Evolutionary conservation across 805 yeast genomes (phyloP).

Genomic region (Spathaspora hagerdaliae): DNA sequence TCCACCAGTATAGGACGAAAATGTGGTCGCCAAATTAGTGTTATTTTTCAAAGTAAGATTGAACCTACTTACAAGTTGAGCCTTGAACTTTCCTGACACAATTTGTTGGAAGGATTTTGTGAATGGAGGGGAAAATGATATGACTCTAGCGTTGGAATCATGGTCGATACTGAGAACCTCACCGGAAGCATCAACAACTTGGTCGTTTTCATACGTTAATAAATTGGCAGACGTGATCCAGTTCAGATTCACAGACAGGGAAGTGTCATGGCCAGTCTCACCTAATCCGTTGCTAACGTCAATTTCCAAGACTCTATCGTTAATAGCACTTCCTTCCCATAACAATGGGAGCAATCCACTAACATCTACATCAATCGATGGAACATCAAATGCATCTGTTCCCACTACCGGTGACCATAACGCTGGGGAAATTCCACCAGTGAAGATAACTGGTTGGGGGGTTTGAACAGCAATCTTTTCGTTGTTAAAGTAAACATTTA

Average conservation of each 20-base stretch:
- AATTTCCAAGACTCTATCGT: conserved; percentile 35
- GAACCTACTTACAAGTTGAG: conserved; percentile 30
- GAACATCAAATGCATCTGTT: conserved; percentile 67
- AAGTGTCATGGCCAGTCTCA: conserved; percentile 20
- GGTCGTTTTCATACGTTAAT: conserved; percentile 48
- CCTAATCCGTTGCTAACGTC: conserved; percentile 52
- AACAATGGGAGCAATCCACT: conserved; percentile 67
- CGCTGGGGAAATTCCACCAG: conserved; percentile 80
- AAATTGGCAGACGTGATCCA: conserved; percentile 62
- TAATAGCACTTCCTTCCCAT: conserved; percentile 44
- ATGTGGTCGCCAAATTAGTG: conserved; percentile 21
- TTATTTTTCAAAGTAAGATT: conserved; percentile 38
- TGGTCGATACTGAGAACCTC: conserved; percentile 22
- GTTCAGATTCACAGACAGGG: conserved; percentile 38
- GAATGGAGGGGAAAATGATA: conserved; percentile 37
- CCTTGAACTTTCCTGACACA: conserved; percentile 29
- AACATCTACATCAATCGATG: conserved; percentile 65
- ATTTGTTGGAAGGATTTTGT: conserved; percentile 35
- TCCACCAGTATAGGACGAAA: conserved; percentile 25
- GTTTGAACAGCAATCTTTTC: conserved; percentile 54
- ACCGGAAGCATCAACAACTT: conserved; percentile 39
- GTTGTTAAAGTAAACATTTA: conserved; percentile 60
- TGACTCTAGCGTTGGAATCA: conserved; percentile 19
- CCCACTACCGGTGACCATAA: conserved; percentile 82
- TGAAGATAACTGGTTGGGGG: conserved; percentile 71